Percentiles rank a stretch among this genome's conserved stretches.
phyloP scores from a whole-genome alignment of 2,329 filamentous ascomycete genomes.

The Cladophialophora psammophila region DNA sequence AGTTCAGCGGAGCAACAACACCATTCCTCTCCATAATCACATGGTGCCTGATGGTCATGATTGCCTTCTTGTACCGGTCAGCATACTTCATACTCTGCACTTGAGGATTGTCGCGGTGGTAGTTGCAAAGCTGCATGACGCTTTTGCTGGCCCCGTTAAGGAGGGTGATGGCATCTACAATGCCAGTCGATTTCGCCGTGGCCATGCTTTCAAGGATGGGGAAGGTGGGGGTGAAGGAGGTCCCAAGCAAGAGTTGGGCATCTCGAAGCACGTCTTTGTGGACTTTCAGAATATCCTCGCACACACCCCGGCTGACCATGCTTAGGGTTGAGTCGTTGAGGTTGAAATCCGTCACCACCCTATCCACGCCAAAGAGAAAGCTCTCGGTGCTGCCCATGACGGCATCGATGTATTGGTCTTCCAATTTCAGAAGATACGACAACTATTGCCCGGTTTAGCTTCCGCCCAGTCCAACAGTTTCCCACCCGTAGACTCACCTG shows the following conservation, averaged over 20 bases:
- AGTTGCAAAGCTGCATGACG: conserved; percentile 75
- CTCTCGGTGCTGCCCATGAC: conserved; percentile 86
- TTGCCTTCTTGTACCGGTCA: conserved; percentile 84
- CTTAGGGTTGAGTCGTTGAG: conserved; percentile 68
- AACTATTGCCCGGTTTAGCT: conserved; percentile 50
- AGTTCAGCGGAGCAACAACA: conserved; percentile 75
- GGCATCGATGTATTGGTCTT: conserved; percentile 72
- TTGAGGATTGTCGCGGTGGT: conserved; percentile 80
- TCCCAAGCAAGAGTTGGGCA: conserved; percentile 81
- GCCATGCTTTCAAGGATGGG: conserved; percentile 74
- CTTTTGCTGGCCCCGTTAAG: conserved; percentile 71
- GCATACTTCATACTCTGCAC: conserved; percentile 76
- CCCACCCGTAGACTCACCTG: conserved; percentile 66
- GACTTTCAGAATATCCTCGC: conserved; percentile 64
- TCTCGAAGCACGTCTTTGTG: conserved; percentile 60
- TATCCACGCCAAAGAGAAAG: conserved; percentile 83
- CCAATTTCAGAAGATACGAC: conserved; percentile 69
- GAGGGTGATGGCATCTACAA: conserved; percentile 80
- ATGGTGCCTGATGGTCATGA: conserved; percentile 86
- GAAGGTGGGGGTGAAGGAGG: conserved; percentile 78
- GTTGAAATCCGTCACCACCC: conserved; percentile 67
- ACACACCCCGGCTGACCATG: conserved; percentile 70
- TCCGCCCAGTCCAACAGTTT: background rate
- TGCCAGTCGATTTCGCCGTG: conserved; percentile 59
- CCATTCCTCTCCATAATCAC: conserved; percentile 81